Evolutionary conservation across 176 grass and related monocot genomes (phyloP).

Genomic region (Poa pratensis): DNA sequence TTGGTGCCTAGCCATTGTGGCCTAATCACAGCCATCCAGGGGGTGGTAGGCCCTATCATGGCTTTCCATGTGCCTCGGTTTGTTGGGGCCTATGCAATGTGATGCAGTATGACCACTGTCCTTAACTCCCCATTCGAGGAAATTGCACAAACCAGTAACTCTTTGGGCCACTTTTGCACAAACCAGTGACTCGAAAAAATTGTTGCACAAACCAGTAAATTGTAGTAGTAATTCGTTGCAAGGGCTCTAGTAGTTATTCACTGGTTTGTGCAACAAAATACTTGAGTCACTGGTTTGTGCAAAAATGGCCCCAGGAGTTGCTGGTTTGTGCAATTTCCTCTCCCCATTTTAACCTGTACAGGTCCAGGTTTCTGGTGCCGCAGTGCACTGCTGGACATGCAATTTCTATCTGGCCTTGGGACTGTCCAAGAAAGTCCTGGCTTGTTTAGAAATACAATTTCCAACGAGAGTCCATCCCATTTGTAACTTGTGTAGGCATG

Average conservation of each 20-base stretch:
- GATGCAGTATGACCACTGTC: constrained; percentile 45
- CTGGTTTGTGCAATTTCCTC: neutral
- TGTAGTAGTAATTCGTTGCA: too few species aligned
- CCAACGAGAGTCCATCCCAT: constrained; percentile 32
- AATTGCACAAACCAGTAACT: too few species aligned
- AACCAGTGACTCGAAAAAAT: too few species aligned
- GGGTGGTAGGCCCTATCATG: constrained; percentile 38
- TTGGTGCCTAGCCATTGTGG: constrained; percentile 75
- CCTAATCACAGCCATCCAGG: constrained; percentile 73
- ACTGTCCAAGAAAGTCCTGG: constrained; percentile 35
- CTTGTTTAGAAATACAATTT: constrained; percentile 31
- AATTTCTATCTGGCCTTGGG: constrained; percentile 47
- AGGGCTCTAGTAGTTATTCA: too few species aligned
- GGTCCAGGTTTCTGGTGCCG: constrained; percentile 46
- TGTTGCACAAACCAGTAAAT: too few species aligned
- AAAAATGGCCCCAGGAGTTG: too few species aligned
- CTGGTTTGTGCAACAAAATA: too few species aligned
- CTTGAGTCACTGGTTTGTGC: too few species aligned
- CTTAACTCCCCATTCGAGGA: constrained; percentile 27
- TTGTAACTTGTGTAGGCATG: constrained; percentile 35
- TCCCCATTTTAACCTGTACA: constrained; percentile 32
- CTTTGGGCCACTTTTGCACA: too few species aligned
- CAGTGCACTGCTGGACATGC: constrained; percentile 33
- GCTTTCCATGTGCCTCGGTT: constrained; percentile 60
- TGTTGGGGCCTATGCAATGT: constrained; percentile 43